Base-by-base conservation (phyloP, 176 grass and related monocot species). In the Tillandsia leiboldiana region DNA sequence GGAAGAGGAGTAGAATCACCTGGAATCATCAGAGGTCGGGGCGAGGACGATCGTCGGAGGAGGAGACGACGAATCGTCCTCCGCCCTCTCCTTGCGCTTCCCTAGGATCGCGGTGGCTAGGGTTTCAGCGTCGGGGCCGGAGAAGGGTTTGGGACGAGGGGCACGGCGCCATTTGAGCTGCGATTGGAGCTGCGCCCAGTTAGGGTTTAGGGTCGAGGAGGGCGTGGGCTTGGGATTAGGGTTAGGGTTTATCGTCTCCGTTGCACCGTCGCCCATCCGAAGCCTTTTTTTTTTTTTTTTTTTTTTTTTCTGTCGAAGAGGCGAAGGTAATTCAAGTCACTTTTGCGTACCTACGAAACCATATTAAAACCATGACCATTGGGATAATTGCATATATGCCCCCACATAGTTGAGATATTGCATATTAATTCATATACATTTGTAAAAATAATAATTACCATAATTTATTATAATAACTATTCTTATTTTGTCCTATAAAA, bases 121-220 rank as follows among this genome's bases (percentile, higher is more conserved):
- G 77, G 68, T 20, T 81, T 51, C 29, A 53, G 72, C 11, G 10
- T 83, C 72, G 63, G 28, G n/a, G 63, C 8, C 83, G 1, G 50
- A 9, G 9, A 72, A 23, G 48, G 57, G 56, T 64, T 84, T 82
- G 64, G 83, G 83, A 73, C 49, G 63, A 64, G 78, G 53, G 11
- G 69, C 26, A 13, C 66, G 68, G 29, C 79, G 76, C 67, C 76
- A 61, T 17, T 81, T 81, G 56, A 99, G 86, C 75, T 83, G 90
- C 48, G 82, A 79, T 64, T 93, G 86, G 65, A 99, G 94, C 77
- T 90, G 84, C 47, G 80, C 89, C 94, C 89, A 99, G 76, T 97
- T 92, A 81, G 89, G 94, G 72, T 99, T 99, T 17, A 85, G 54
- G 73, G 53, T 49, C 8, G 78, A 72, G 6, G 70, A 70, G 3